Percentiles rank a stretch among this genome's conserved stretches.
These are phyloP conservation scores for Graphiopsis chlorocephala DNA, from an alignment of 2,329 filamentous ascomycete genomes.

Conservation along the genomic window DNA sequence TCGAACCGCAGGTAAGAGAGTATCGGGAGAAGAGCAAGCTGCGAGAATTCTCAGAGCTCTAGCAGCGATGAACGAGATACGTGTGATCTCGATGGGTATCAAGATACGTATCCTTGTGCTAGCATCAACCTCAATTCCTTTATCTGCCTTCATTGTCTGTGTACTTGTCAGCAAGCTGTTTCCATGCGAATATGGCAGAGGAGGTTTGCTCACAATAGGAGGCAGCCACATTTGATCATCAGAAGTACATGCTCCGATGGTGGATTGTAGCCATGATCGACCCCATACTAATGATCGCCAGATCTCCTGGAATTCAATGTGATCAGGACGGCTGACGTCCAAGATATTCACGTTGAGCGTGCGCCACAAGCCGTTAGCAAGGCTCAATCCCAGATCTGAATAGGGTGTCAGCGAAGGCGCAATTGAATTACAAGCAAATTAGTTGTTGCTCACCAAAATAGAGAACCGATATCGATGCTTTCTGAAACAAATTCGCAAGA, in stretches of 20 bases:
- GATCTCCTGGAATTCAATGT: conserved; percentile 1
- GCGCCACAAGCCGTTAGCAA: neutral
- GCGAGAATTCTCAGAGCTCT: neutral
- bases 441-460: neutral
- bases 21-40: neutral
- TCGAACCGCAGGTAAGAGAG: neutral
- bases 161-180: neutral
- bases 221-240: conserved; percentile 10
- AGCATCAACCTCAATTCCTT: neutral
- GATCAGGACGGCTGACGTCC: neutral
- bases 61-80: neutral
- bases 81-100: neutral
- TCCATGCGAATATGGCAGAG: neutral
- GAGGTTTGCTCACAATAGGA: neutral
- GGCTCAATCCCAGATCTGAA: neutral
- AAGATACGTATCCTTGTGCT: neutral
- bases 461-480: conserved; percentile 8
- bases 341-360: neutral
- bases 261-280: conserved; percentile 9
- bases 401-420: neutral
- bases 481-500: conserved; percentile 2
- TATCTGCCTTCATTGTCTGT: neutral
- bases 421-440: neutral
- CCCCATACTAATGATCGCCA: conserved; percentile 10
- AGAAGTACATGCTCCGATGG: conserved; percentile 7